Base-by-base conservation (phyloP, 2,329 filamentous ascomycete species). In the Fusarium sp. region DNA sequence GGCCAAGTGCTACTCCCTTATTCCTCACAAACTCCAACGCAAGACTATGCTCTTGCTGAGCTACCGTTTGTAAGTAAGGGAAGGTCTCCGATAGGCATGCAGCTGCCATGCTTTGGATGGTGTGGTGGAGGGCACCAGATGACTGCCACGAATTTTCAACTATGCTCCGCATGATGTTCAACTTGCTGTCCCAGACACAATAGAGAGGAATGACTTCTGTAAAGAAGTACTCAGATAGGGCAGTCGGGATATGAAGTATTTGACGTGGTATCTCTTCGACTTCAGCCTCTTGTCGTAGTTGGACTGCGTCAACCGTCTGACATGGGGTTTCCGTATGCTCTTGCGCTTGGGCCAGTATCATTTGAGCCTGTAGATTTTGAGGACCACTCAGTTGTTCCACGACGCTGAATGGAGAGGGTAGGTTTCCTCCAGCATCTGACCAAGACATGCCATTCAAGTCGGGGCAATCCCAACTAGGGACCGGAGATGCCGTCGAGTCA, bases 21-120 rank as follows among this genome's bases (percentile, higher is more conserved):
- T 30, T 30, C 28, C 28, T 30, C 28, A 30, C 41, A 21, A 23
- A 28, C 0, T 13, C 16, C 9, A 61, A 14, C 7, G 58, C 55
- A 0, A 27, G 32, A 4, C 16, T 9, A 21, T 58, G 55, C 14
- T 61, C 58, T 3, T 61, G 34, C 1, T 23, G 21, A 7, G 43
- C 58, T 2, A 61, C 23, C 3, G 21, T n/a, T 10, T 50, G 14
- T 3, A 61, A 16, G 1, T 50, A 20, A 3, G 58, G 58, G 13
- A 61, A 61, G 3, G 25, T 40, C 16, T 59, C 37, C 3, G 55
- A 61, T 3, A 59, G 25, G 8, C 55, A 61, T 11, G 58, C 55
- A 2, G 58, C 58, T 14, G 58, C 58, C 58, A 61, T 61, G 16
- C 58, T 61, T 42, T 59, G 58, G 1, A 59, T 61, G 1, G 58